Conservation (phyloP, 164 flowering plant genomes). For the Taxillus chinensis region DNA sequence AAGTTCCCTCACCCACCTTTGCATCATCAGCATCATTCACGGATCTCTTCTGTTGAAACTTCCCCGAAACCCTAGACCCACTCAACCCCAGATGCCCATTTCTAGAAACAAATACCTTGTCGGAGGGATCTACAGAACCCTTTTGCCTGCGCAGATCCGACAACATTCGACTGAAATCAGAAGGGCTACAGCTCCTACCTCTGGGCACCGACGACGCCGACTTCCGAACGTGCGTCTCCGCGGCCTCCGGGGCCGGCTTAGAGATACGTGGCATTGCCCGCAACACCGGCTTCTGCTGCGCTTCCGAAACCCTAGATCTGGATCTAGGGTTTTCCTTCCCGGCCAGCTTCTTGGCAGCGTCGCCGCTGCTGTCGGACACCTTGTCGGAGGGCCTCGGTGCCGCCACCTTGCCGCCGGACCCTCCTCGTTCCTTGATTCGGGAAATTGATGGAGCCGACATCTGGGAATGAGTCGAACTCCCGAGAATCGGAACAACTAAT, state of each 20-base stretch:
- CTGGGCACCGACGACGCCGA: conserved; percentile 58
- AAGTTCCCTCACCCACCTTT: conserved; percentile 10
- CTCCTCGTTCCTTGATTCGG: conserved; percentile 40
- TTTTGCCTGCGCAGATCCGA: conserved; percentile 42
- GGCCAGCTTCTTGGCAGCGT: conserved; percentile 17
- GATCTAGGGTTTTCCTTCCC: conserved; percentile 52
- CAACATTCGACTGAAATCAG: conserved; percentile 38
- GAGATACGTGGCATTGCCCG: conserved; percentile 42
- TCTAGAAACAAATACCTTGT: conserved; percentile 12
- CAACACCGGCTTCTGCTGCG: conserved; percentile 38
- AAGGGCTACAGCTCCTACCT: conserved; percentile 83
- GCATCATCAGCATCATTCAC: conserved; percentile 8
- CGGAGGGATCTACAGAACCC: conserved; percentile 17
- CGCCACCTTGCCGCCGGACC: conserved; percentile 25
- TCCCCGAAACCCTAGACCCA: conserved; percentile 16
- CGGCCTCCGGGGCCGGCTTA: conserved; percentile 17
- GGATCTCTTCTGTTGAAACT: conserved; percentile 14
- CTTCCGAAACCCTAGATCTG: conserved; percentile 18
- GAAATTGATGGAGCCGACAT: conserved; percentile 43
- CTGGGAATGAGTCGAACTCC: not conserved
- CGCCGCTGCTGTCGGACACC: not conserved
- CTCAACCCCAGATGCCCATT: conserved; percentile 3
- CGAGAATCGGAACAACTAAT: not conserved
- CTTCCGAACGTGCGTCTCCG: conserved; percentile 26
- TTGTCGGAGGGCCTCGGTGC: conserved; percentile 30